phyloP scores from a whole-genome alignment of 306 rosid species.

The Herpetospermum pedunculosum region DNA sequence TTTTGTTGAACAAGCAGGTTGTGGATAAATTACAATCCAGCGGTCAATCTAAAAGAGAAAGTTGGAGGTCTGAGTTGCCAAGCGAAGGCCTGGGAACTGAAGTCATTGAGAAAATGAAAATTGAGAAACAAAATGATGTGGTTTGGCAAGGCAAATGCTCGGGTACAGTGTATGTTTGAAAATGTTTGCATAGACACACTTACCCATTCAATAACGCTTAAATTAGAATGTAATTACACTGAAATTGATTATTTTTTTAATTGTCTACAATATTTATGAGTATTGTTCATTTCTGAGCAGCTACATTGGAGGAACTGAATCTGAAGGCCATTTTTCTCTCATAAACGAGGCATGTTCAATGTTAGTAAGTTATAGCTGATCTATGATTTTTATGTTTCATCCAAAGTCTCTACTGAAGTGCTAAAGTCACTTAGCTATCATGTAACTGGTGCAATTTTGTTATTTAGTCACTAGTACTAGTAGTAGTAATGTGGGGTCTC shows the following conservation, averaged over 20 bases:
- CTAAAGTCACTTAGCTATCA: background rate
- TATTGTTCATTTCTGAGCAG: slow-evolving; percentile 31
- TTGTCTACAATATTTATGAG: background rate
- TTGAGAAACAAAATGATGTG: slow-evolving; percentile 59
- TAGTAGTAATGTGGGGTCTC: background rate
- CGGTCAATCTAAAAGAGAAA: slow-evolving; percentile 55
- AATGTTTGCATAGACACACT: background rate
- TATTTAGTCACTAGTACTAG: background rate
- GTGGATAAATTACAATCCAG: slow-evolving; percentile 70
- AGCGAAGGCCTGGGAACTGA: slow-evolving; percentile 47
- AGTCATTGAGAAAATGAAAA: slow-evolving; percentile 57
- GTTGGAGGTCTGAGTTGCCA: slow-evolving; percentile 72
- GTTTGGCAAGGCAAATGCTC: slow-evolving; percentile 98
- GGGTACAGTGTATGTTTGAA: slow-evolving; percentile 90
- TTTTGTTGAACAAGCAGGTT: slow-evolving; percentile 39
- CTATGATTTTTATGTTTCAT: slow-evolving; percentile 2
- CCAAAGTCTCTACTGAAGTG: background rate
- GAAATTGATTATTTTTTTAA: background rate
- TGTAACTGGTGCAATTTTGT: background rate
- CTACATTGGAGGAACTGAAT: slow-evolving; percentile 83
- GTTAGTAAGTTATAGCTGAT: slow-evolving; percentile 54
- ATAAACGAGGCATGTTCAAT: slow-evolving; percentile 91
- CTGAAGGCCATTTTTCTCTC: slow-evolving; percentile 68
- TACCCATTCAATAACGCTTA: background rate
- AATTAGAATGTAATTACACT: background rate